These are phyloP conservation scores for Leccinum insolens DNA, from an alignment of 1,284 basidiomycete species.

Conservation along the genomic window DNA sequence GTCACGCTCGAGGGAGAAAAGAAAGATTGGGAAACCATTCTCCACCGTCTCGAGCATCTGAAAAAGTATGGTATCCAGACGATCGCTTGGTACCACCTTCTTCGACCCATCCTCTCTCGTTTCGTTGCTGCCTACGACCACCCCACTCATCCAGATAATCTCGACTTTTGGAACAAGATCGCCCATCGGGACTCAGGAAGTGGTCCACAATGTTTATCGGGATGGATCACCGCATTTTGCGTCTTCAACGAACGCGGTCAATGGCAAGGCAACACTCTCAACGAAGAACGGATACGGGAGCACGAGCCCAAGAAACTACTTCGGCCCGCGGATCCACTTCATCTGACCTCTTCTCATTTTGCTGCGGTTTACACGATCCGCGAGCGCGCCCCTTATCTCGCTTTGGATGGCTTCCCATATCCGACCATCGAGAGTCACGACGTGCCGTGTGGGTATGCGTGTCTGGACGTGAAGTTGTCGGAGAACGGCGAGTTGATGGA, in stretches of 20 bases:
- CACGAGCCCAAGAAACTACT: conserved; percentile 36
- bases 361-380: conserved; percentile 34
- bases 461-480: conserved; percentile 41
- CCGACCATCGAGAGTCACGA: conserved; percentile 33
- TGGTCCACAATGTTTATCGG: conserved; percentile 34
- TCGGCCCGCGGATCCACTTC: conserved; percentile 33
- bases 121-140: conserved; percentile 41
- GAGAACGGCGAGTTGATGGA: conserved; percentile 38
- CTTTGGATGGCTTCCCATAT: conserved; percentile 41
- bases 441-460: conserved; percentile 40
- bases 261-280: conserved; percentile 38
- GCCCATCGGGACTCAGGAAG: conserved; percentile 29
- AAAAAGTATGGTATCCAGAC: conserved; percentile 40
- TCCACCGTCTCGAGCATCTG: conserved; percentile 40
- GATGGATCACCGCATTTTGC: conserved; percentile 47
- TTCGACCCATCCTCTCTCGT: conserved; percentile 41
- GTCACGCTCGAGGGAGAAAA: conserved; percentile 46
- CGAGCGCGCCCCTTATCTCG: conserved; percentile 28
- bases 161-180: conserved; percentile 43
- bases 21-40: conserved; percentile 40
- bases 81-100: conserved; percentile 40
- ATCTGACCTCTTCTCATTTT: conserved; percentile 31
- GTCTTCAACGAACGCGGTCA: conserved; percentile 36
- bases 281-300: conserved; percentile 33
- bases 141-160: conserved; percentile 30